Base-by-base conservation (phyloP, 2,329 filamentous ascomycete species). In the Penicillium sclerotigenum region DNA sequence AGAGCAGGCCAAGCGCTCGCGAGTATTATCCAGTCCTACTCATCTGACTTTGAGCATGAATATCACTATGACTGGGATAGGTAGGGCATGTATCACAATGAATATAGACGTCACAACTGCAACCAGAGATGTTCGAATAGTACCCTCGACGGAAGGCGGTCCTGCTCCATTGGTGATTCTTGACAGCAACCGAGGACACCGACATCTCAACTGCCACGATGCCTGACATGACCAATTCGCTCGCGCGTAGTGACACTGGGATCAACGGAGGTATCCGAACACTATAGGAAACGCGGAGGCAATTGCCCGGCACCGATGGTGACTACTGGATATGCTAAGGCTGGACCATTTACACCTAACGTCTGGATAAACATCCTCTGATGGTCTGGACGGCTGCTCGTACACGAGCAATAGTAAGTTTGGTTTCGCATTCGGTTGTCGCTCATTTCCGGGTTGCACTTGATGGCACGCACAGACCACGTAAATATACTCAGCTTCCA, bases 351-450 rank as follows among this genome's bases (percentile, higher is more conserved):
- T 16, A 31, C 20, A 16, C 4, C 10, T 13, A 16, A 18, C 1
- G 5, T 8, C 28, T 22, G 20, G 13, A 33, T 33, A 11, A 9
- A 34, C 8, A 24, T 24, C 1, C 57, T 61, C 1, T 1, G 54
- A 60, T 16, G 31, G 40, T 5, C 29, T 56, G 3, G 58, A 40
- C 0, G 52, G 59, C 0, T 56, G 47, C 34, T 47, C 52, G 1
- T 60, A 47, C 38, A 57, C 52, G 16, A 62, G 51, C 1, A 63
- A 59, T 33, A 60, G 59, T 29, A 54, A 64, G 40, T 9, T 20
- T 3, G 56, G 57, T 18, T 62, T 65, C 42, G 46, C 38, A 5
- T 63, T 64, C 28, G 54, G 50, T 54, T 52, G 0, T 53, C 55
- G 2, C 29, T 54, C 31, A 33, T 33, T 16, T 33, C 8, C 18